A percentile compares a stretch with the other conserved stretches of the same genome.
Conservation (phyloP, 768 basidiomycete species). For the Lactifluus piperatus region DNA sequence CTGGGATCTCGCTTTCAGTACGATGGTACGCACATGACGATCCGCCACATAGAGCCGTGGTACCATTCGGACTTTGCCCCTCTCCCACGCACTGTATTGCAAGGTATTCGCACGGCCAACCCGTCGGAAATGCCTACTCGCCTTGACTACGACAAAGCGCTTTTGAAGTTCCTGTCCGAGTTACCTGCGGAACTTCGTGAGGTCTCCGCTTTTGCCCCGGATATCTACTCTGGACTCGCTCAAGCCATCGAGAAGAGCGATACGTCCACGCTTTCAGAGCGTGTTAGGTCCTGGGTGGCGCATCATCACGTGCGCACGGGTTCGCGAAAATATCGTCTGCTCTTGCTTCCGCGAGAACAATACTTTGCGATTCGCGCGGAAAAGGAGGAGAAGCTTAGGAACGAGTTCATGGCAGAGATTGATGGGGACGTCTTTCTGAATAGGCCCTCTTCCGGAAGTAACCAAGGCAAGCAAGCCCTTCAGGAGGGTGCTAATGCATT, state of each 20-base stretch:
- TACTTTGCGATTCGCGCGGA: conserved; percentile 42
- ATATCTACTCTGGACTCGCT: conserved; percentile 45
- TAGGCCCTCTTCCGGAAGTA: conserved; percentile 11
- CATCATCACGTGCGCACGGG: conserved; percentile 56
- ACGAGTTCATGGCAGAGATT: conserved; percentile 37
- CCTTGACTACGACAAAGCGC: conserved; percentile 40
- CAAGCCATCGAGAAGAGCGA: conserved; percentile 35
- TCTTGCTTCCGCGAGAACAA: conserved; percentile 52
- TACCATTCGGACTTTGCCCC: conserved; percentile 47
- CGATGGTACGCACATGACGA: conserved; percentile 4
- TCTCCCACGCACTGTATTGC: conserved; percentile 46
- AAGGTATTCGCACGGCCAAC: conserved; percentile 45
- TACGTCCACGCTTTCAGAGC: conserved; percentile 29
- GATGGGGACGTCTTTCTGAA: conserved; percentile 27
- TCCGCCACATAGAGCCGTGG: conserved; percentile 48
- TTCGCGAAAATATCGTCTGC: conserved; percentile 47
- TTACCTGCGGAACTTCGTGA: conserved; percentile 51
- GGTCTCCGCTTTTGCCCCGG: conserved; percentile 47
- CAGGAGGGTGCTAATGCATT: conserved; percentile 36
- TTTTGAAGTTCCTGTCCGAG: conserved; percentile 40
- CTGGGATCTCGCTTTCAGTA: conserved; percentile 7
- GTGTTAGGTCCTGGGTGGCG: conserved; percentile 43
- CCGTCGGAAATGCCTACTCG: conserved; percentile 54
- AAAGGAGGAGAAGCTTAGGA: conserved; percentile 43
- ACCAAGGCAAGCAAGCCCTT: conserved; percentile 20